Evolutionary conservation across 2,329 filamentous ascomycete genomes (phyloP).

Genomic region (Lasiodiplodia sp.): DNA sequence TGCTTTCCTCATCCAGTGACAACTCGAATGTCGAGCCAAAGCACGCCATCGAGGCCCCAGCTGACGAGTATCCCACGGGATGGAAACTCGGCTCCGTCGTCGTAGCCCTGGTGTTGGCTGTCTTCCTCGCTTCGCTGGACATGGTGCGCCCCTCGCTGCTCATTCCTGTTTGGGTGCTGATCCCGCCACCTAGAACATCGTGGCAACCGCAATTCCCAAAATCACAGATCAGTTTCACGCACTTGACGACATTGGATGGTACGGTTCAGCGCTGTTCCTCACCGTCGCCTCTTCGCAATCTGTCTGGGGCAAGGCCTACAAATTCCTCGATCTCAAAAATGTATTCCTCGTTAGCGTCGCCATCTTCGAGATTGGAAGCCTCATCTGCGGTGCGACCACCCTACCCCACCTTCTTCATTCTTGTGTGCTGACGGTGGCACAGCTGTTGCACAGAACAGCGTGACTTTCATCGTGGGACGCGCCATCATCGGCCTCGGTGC

Average conservation of each 20-base stretch:
- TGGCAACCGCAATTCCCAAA: conserved; percentile 39
- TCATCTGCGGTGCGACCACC: conserved; percentile 52
- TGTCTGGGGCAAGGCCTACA: conserved; percentile 56
- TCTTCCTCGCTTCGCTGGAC: too few relatives aligned
- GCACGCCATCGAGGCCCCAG: too few relatives aligned
- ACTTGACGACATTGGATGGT: conserved; percentile 46
- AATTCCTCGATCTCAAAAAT: conserved; percentile 47
- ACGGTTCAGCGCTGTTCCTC: conserved; percentile 52
- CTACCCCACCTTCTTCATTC: not conserved
- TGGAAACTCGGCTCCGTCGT: too few relatives aligned
- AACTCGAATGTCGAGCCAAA: too few relatives aligned
- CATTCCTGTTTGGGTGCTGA: too few relatives aligned
- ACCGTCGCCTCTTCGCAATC: conserved; percentile 55
- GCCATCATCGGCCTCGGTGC: conserved; percentile 59
- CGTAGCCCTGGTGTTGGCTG: too few relatives aligned
- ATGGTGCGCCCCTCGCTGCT: too few relatives aligned
- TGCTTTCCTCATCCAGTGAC: too few relatives aligned
- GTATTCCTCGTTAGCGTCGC: conserved; percentile 42
- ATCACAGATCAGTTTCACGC: conserved; percentile 41
- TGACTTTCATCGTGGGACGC: conserved; percentile 57
- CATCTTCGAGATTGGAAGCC: conserved; percentile 62
- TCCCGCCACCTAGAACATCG: conserved; percentile 30
- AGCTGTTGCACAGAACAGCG: conserved; percentile 40
- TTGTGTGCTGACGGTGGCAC: not conserved
- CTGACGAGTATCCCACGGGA: too few relatives aligned